Percentiles rank a stretch among this genome's conserved stretches.
Conservation (phyloP, 2,329 filamentous ascomycete species). For the Cytospora chrysosperma region DNA sequence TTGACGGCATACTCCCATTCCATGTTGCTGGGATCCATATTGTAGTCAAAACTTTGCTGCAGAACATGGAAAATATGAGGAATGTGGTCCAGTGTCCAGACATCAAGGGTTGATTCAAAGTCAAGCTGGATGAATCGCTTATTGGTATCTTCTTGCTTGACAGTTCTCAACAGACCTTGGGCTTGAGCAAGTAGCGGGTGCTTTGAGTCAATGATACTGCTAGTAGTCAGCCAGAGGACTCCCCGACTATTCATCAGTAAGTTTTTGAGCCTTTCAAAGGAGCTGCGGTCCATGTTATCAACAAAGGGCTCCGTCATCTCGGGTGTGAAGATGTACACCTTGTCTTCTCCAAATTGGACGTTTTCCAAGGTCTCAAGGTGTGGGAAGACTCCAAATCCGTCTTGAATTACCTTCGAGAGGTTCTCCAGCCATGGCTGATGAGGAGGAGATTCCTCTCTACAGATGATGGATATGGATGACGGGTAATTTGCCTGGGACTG, state of each 20-base stretch:
- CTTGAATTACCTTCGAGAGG: no score
- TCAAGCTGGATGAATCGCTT: conserved; percentile 26
- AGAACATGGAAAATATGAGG: conserved; percentile 23
- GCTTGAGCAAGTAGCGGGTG: conserved; percentile 7
- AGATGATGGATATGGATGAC: not conserved
- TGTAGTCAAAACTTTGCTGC: conserved; percentile 22
- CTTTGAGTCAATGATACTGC: conserved; percentile 11
- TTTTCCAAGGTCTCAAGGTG: no score
- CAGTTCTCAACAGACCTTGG: conserved; percentile 23
- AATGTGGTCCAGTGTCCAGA: conserved; percentile 9
- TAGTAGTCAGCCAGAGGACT: conserved; percentile 25
- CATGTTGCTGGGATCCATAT: not conserved
- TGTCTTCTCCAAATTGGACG: no score
- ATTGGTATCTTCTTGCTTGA: conserved; percentile 20
- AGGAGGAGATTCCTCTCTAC: not conserved
- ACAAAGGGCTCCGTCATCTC: conserved; percentile 24
- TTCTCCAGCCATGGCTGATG: no score
- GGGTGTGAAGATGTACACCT: conserved; percentile 17
- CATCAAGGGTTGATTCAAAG: conserved; percentile 13
- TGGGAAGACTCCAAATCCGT: no score
- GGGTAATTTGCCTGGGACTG: not conserved
- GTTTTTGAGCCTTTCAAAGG: conserved; percentile 13
- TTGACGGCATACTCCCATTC: conserved; percentile 29
- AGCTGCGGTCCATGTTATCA: conserved; percentile 17
- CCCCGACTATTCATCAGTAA: conserved; percentile 6